These are phyloP conservation scores for Termitomyces sp. DNA, from an alignment of 768 basidiomycete genomes.

Conservation along the genomic window DNA sequence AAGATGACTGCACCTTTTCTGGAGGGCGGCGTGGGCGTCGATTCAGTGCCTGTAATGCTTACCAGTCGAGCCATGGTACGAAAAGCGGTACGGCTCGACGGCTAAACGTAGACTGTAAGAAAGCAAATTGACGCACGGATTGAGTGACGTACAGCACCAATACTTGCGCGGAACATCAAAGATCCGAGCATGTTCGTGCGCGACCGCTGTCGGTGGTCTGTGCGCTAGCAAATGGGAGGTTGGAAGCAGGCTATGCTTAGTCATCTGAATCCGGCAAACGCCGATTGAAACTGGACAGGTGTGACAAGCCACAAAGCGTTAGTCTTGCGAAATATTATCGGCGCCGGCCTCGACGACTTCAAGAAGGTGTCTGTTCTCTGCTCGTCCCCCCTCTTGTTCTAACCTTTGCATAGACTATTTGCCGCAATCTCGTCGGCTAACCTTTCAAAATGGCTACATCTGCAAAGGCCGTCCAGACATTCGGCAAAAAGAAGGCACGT, in stretches of 20 bases:
- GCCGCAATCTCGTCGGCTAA: slow-evolving; percentile 22
- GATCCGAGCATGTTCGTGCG: slow-evolving; percentile 3
- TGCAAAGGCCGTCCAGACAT: slow-evolving; percentile 93
- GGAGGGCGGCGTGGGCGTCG: neutral
- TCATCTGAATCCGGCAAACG: slow-evolving; percentile 25
- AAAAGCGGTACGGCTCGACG: neutral
- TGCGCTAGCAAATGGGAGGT: slow-evolving; percentile 6
- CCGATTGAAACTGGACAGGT: slow-evolving; percentile 34
- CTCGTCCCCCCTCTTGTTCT: neutral
- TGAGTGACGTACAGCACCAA: slow-evolving; percentile 3
- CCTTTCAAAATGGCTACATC: slow-evolving; percentile 61
- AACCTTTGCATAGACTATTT: slow-evolving; percentile 1
- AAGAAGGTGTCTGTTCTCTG: slow-evolving; percentile 29
- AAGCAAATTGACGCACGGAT: neutral
- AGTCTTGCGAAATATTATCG: slow-evolving; percentile 25
- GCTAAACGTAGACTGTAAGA: neutral
- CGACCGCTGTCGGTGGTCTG: neutral
- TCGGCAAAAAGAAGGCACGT: slow-evolving; percentile 99
- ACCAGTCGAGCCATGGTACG: slow-evolving; percentile 11
- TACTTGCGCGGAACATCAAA: neutral
- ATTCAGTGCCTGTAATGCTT: neutral
- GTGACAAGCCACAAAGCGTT: slow-evolving; percentile 31
- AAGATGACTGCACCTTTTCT: slow-evolving; percentile 6
- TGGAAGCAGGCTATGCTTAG: slow-evolving; percentile 22
- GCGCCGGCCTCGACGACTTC: slow-evolving; percentile 37